Conservation (phyloP, 257 asterid species). For the Leonotis leonurus region DNA sequence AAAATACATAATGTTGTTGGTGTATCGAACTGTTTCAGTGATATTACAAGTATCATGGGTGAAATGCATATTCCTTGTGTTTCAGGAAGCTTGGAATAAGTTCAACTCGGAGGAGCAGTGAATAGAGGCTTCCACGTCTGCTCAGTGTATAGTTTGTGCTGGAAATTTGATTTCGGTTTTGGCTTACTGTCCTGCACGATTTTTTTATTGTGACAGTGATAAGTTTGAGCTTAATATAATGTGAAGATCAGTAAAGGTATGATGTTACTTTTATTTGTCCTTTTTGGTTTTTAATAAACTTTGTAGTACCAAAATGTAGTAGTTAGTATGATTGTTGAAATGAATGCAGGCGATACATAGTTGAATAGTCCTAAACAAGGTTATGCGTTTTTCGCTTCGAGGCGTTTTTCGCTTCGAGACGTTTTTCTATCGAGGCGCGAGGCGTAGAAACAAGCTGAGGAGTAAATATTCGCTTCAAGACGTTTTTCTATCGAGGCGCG, state of each 20-base stretch:
- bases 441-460: too few species aligned
- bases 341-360: neutral
- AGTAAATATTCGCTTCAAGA: too few species aligned
- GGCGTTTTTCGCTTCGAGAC: too few species aligned
- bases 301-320: neutral
- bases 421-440: too few species aligned
- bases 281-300: neutral
- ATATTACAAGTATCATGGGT: too few species aligned
- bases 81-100: constrained; percentile 90
- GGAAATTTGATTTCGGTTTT: constrained; percentile 6
- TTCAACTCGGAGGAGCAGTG: constrained; percentile 89
- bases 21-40: neutral
- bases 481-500: too few species aligned
- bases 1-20: neutral
- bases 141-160: constrained; percentile 13
- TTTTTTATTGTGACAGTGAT: neutral
- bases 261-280: neutral
- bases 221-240: constrained; percentile 1
- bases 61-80: constrained; percentile 7
- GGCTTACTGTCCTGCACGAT: neutral
- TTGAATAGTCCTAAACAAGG: neutral
- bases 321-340: neutral
- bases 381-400: too few species aligned
- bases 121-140: constrained; percentile 7
- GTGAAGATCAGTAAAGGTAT: neutral